Conservation (phyloP, 2,329 filamentous ascomycete species). For the Juglanconis juglandina region DNA sequence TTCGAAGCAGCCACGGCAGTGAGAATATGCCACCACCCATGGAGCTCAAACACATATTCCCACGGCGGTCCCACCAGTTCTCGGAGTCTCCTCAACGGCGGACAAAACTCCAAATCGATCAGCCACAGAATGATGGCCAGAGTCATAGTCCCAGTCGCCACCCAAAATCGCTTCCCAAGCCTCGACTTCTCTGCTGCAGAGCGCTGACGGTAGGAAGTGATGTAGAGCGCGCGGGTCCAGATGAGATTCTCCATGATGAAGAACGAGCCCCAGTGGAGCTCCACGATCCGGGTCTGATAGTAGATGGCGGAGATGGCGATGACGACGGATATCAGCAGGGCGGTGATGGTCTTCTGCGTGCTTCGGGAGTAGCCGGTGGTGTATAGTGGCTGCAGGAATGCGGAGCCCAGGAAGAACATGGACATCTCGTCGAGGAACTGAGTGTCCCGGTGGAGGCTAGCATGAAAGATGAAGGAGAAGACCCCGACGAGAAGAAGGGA, state of each 20-base stretch:
- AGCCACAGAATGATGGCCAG: constrained; percentile 54
- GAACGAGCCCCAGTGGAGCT: constrained; percentile 41
- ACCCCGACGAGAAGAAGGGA: constrained; percentile 40
- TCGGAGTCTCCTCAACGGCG: constrained; percentile 42
- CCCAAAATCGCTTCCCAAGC: constrained; percentile 23
- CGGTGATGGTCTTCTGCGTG: constrained; percentile 29
- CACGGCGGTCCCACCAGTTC: constrained; percentile 48
- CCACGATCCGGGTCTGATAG: constrained; percentile 38
- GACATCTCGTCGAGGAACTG: constrained; percentile 55
- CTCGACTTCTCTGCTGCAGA: constrained; percentile 27
- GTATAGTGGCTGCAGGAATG: constrained; percentile 48
- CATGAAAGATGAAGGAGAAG: constrained; percentile 42
- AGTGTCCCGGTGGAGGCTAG: constrained; percentile 38
- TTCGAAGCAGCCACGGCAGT: constrained; percentile 52
- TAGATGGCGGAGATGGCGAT: constrained; percentile 40
- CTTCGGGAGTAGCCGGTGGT: constrained; percentile 40
- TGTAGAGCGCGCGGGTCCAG: constrained; percentile 31
- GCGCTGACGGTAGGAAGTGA: constrained; percentile 30
- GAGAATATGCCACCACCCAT: constrained; percentile 63
- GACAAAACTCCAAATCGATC: constrained; percentile 52
- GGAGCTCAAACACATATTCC: constrained; percentile 55
- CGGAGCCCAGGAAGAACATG: constrained; percentile 52
- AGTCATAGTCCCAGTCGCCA: constrained; percentile 33
- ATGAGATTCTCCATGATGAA: constrained; percentile 30
- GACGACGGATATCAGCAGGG: constrained; percentile 38